A percentile compares a stretch with the other conserved stretches of the same genome.
These are phyloP conservation scores for Orbilia blumenaviensis DNA, from an alignment of 2,329 filamentous ascomycete species.

Conservation along the genomic window DNA sequence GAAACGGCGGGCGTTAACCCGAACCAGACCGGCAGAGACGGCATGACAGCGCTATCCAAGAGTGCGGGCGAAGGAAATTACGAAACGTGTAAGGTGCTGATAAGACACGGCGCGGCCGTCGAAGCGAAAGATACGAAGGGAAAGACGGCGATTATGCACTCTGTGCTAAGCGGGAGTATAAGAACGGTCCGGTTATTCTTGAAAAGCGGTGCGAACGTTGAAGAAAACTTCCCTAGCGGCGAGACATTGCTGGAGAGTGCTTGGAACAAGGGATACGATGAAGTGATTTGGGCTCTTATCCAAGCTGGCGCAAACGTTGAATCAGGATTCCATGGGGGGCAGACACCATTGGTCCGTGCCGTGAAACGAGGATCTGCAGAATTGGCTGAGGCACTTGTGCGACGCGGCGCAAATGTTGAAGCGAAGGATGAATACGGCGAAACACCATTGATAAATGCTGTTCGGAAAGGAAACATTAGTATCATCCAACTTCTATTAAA, in stretches of 20 bases:
- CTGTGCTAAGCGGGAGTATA: neutral
- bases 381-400: neutral
- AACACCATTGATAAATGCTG: no score
- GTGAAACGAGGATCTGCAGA: neutral
- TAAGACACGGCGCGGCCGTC: slow-evolving; percentile 1
- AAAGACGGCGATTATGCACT: neutral
- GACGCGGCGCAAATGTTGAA: neutral
- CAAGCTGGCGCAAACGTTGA: no score
- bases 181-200: neutral
- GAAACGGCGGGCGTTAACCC: neutral
- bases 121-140: neutral
- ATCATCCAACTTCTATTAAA: no score
- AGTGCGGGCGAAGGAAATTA: neutral
- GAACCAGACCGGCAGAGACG: neutral
- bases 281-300: neutral
- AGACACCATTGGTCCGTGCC: neutral
- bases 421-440: no score
- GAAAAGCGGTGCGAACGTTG: neutral
- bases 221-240: neutral
- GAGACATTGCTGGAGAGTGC: neutral
- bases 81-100: neutral
- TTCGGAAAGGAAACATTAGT: no score
- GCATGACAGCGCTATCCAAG: neutral
- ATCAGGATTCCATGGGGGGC: no score
- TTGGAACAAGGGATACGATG: neutral